Conservation (phyloP, 306 rosid species). For the Gastrolobium bilobum region DNA sequence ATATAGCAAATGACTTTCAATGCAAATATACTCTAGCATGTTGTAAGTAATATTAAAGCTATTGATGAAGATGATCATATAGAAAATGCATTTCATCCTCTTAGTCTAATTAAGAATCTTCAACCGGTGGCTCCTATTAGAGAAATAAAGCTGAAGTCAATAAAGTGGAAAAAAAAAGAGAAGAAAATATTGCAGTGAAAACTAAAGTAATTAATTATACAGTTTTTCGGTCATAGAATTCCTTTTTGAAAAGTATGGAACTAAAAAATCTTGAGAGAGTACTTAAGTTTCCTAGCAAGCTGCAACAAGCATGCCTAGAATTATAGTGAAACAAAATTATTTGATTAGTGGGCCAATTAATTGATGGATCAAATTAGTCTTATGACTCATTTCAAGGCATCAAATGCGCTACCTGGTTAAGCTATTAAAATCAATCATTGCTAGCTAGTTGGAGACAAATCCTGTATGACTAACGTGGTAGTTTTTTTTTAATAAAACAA, state of each 20-base stretch:
- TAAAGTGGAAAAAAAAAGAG: neutral
- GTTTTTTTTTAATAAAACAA: no score
- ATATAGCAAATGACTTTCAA: neutral
- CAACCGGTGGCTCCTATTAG: neutral
- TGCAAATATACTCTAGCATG: neutral
- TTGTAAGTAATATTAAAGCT: neutral
- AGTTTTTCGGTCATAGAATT: neutral
- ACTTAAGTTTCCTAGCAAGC: slow-evolving; percentile 6
- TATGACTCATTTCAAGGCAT: slow-evolving; percentile 29
- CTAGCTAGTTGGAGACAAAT: slow-evolving; percentile 24
- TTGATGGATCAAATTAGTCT: slow-evolving; percentile 13
- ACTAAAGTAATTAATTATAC: neutral
- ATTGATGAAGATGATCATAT: neutral
- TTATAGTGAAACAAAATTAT: slow-evolving; percentile 30
- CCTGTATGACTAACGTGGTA: neutral
- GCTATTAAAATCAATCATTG: slow-evolving; percentile 26
- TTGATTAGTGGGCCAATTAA: slow-evolving; percentile 44
- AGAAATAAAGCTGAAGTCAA: slow-evolving; percentile 20
- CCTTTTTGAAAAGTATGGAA: neutral
- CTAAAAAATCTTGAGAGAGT: neutral
- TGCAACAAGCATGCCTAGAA: slow-evolving; percentile 22
- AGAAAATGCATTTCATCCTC: neutral
- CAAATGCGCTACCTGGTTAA: slow-evolving; percentile 20
- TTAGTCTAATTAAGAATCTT: neutral
- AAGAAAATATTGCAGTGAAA: neutral